Base-by-base conservation (phyloP, 352 stramenopile species). In the Phytophthora boehmeriae region DNA sequence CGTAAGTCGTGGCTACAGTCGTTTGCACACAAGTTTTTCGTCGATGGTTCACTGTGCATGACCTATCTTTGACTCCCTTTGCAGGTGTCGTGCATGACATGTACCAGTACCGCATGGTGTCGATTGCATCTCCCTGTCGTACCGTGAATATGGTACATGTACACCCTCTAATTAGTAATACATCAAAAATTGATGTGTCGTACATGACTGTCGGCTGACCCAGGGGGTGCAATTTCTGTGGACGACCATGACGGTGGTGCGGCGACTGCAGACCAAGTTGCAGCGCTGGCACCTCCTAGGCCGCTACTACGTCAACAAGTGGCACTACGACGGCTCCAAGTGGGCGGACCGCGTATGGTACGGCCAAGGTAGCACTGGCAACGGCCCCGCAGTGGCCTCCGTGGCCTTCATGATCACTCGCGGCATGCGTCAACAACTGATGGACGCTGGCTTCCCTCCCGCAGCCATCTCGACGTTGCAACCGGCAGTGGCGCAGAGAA, bases 321-420 rank as follows among this genome's bases (percentile, higher is more conserved):
- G 85, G 85, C 85, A 91, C 36, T 93, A 93, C 45, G 80, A 92
- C 56, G 83, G 77, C 17, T 80, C 73, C 42, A 94, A 92, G 54
- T 89, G 75, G 77, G 72, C 68, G 47, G 83, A 92, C 47, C 73
- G 83, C 44, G 66, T 91, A 17, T 90, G 81, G 83, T 86, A 89
- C 49, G 85, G 83, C 49, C 66, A 76, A 41, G 64, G 68, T 2
- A 80, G 76, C 43, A 75, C 68, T 17, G 63, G 66, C n/a, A 66
- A 66, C 8, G 52, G 75, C 1, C 66, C 75, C 20, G 63, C 70
- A n/a, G 71, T 88, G 22, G 82, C 82, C 19, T 89, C 81, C 22
- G 83, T 94, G 65, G 83, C 85, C 41, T 94, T 94, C 54, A 94
- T 94, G 85, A 90, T 94, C 73, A 94, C 85, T 57, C 75, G 73